Evolutionary conservation across 345 rosid genomes (phyloP), one percentile per base, ranked within the genome.

Genomic region (Isatis tinctoria): DNA sequence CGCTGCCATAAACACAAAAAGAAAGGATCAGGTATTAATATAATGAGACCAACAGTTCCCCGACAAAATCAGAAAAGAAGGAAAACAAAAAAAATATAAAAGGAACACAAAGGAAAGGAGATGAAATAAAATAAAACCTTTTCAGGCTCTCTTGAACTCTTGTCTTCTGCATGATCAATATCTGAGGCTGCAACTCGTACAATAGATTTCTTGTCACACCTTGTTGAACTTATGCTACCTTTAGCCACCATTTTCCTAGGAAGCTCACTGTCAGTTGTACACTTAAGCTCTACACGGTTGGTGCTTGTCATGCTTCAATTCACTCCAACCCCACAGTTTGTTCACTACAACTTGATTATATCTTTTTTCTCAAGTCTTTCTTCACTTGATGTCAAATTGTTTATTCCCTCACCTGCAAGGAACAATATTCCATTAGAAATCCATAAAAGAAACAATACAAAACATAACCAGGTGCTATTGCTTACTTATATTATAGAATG

Each of bases 221-320:
- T 85, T 10, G 78, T 73, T 6, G 61, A 30, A 53, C 86, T 81
- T 81, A 81, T 70, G 74, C 70, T 80, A 30, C 86, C 83, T 72
- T 85, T 83, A 20, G 89, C 48, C 22, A 79, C 82, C 6, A 57
- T 74, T 77, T 82, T 82, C 90, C 88, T 83, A 57, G 85, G 82
- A 69, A 80, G 82, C 4, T 17, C 10, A 58, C n/a, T 33, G 4
- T 58, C 27, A 33, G 4, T 17, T 27, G 63, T 33, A 58, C 62
- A 16, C 41, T 57, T 57, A 57, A 32, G 14, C 79, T 87, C 89
- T 52, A 70, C 61, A 37, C 83, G 82, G 57, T 76, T 75, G 18
- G 73, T 78, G 69, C 85, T 78, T 76, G 72, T 70, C 89, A 76
- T 81, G 76, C 78, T 76, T 41, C 51, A 76, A 60, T 53, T 49